Conservation (phyloP, 371 early-diverging fungal species). For the Mucor irregularis region DNA sequence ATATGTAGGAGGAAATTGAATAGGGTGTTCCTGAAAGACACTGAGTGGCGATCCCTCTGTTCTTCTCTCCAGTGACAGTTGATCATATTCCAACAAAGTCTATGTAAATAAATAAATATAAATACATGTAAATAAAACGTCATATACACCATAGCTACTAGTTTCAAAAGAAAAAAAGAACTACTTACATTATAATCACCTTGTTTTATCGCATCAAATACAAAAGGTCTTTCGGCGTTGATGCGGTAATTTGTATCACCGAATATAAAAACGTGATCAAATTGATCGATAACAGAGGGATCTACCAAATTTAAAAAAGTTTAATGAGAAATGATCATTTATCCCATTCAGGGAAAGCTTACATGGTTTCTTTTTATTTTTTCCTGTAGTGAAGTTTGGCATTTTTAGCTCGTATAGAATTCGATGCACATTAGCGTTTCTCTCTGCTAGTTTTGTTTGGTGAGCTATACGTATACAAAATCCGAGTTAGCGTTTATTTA, state of each 20-base stretch:
- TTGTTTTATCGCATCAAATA: slow-evolving; percentile 48
- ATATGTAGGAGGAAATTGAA: slow-evolving; percentile 85
- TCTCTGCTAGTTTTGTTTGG: slow-evolving; percentile 33
- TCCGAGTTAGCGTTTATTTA: too few species aligned
- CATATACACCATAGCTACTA: background rate
- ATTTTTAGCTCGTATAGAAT: slow-evolving; percentile 39
- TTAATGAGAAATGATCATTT: background rate
- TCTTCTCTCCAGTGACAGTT: slow-evolving; percentile 54
- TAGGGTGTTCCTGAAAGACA: slow-evolving; percentile 76
- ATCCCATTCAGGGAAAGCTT: too few species aligned
- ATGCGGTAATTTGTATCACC: slow-evolving; percentile 86
- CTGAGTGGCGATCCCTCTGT: slow-evolving; percentile 49
- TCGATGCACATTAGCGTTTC: slow-evolving; percentile 43
- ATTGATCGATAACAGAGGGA: slow-evolving; percentile 43
- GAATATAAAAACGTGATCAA: slow-evolving; percentile 74
- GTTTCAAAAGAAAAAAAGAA: background rate
- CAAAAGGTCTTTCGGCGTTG: slow-evolving; percentile 54
- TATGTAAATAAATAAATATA: too few species aligned
- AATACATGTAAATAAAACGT: background rate
- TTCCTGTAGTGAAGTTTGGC: slow-evolving; percentile 19
- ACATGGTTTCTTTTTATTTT: slow-evolving; percentile 16
- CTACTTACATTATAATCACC: slow-evolving; percentile 47
- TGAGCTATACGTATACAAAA: too few species aligned
- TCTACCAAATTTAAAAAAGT: slow-evolving; percentile 5
- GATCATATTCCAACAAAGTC: slow-evolving; percentile 63